Percentiles rank a stretch among this genome's conserved stretches.
Evolutionary conservation across 345 rosid genomes (phyloP).

Genomic region (Murraya paniculata): DNA sequence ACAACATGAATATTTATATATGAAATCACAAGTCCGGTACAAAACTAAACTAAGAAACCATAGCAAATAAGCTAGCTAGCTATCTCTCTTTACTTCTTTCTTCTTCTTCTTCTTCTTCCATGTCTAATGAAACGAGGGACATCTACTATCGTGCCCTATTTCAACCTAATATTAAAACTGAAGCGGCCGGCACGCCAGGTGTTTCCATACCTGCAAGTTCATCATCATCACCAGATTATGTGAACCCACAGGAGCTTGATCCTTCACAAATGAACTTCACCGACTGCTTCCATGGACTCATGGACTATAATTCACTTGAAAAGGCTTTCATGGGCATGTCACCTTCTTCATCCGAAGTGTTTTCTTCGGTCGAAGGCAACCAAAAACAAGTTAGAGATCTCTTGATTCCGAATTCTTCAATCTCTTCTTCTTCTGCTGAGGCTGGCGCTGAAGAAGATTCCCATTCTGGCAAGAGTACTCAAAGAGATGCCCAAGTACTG

Average conservation of each 20-base stretch:
- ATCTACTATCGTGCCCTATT: slow-evolving; percentile 39
- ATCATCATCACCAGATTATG: slow-evolving; percentile 25
- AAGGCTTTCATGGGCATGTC: slow-evolving; percentile 45
- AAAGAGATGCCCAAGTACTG: slow-evolving; percentile 25
- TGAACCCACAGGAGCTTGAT: slow-evolving; percentile 21
- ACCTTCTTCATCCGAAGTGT: slow-evolving; percentile 49
- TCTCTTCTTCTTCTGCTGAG: slow-evolving; percentile 65
- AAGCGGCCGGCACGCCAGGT: background rate
- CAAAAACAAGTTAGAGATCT: slow-evolving; percentile 13
- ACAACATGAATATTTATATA: background rate
- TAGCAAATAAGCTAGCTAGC: background rate
- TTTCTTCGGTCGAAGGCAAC: slow-evolving; percentile 41
- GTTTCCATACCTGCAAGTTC: slow-evolving; percentile 8
- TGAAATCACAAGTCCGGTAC: slow-evolving; percentile 15
- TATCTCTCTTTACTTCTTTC: background rate
- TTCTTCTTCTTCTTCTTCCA: slow-evolving; percentile 33
- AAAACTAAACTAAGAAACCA: slow-evolving; percentile 20
- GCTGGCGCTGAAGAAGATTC: slow-evolving; percentile 67
- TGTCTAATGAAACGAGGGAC: slow-evolving; percentile 74
- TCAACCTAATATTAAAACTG: slow-evolving; percentile 12
- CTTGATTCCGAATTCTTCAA: slow-evolving; percentile 44
- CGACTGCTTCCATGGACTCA: slow-evolving; percentile 57
- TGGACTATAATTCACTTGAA: slow-evolving; percentile 51
- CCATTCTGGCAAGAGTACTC: slow-evolving; percentile 44
- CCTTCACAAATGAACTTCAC: slow-evolving; percentile 52